Evolutionary conservation across 805 yeast species (phyloP).

Genomic region (Saccharomyces paradoxus): DNA sequence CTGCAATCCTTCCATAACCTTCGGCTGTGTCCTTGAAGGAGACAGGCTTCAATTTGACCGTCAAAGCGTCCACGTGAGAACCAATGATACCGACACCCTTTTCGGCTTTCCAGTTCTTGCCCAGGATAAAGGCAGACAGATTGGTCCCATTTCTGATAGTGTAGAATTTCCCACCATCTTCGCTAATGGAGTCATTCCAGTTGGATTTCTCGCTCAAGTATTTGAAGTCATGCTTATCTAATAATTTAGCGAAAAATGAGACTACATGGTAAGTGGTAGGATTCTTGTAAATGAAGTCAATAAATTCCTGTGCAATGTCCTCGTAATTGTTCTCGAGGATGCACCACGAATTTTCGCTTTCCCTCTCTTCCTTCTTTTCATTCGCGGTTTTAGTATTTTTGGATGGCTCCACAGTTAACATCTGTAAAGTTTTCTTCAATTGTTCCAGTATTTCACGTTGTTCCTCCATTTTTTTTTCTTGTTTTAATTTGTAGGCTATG

Average conservation of each 20-base stretch:
- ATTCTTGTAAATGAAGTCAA: conserved; percentile 60
- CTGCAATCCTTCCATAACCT: conserved; percentile 72
- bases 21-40: conserved; percentile 54
- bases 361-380: background rate
- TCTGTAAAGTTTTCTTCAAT: conserved; percentile 22
- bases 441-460: conserved; percentile 21
- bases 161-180: conserved; percentile 48
- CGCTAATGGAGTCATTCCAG: conserved; percentile 22
- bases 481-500: background rate
- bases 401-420: conserved; percentile 10
- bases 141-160: conserved; percentile 63
- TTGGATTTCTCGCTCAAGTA: conserved; percentile 54
- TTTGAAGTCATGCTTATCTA: conserved; percentile 53
- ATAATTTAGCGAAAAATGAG: conserved; percentile 37
- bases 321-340: conserved; percentile 4
- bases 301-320: conserved; percentile 41
- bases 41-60: conserved; percentile 63
- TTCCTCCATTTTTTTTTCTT: conserved; percentile 9
- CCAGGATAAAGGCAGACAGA: conserved; percentile 63
- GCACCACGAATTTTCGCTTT: background rate
- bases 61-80: conserved; percentile 67
- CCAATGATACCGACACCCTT: conserved; percentile 65
- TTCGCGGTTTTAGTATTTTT: background rate
- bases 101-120: conserved; percentile 55
- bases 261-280: conserved; percentile 77